A percentile compares a stretch with the other conserved stretches of the same genome.
These are phyloP conservation scores for Coemansia sp. DNA, from an alignment of 192 early-diverging fungal genomes.

Conservation along the genomic window DNA sequence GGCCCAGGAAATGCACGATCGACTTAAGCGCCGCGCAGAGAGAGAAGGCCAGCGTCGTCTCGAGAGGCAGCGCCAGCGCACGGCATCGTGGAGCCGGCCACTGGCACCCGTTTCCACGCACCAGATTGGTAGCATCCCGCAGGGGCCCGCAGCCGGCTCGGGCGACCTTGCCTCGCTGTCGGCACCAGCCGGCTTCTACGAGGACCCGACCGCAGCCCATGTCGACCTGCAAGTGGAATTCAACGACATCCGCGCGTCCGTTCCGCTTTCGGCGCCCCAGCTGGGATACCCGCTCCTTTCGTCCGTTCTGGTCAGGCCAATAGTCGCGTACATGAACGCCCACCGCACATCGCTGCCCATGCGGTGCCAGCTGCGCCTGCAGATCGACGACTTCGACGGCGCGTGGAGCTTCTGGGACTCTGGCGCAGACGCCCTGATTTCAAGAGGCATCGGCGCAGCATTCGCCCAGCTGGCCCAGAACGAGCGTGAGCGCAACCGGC, in stretches of 20 bases:
- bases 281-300: constrained; percentile 73
- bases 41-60: constrained; percentile 41
- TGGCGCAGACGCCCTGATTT: constrained; percentile 66
- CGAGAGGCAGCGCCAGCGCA: constrained; percentile 45
- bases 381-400: constrained; percentile 83
- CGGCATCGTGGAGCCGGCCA: constrained; percentile 46
- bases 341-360: constrained; percentile 84
- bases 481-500: constrained; percentile 75
- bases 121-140: constrained; percentile 13
- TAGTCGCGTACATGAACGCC: constrained; percentile 93
- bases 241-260: constrained; percentile 85
- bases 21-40: constrained; percentile 34
- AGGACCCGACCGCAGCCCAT: constrained; percentile 30
- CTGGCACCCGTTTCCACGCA: constrained; percentile 30
- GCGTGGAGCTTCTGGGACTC: constrained; percentile 90
- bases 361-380: constrained; percentile 73
- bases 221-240: constrained; percentile 84
- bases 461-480: constrained; percentile 74
- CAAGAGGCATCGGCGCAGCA: constrained; percentile 78
- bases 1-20: constrained; percentile 35
- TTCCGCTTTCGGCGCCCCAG: constrained; percentile 63
- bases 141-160: not conserved
- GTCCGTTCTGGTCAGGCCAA: constrained; percentile 83
- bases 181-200: not conserved
- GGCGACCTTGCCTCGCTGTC: not conserved